phyloP scores from a whole-genome alignment of 352 stramenopile genomes.

The Globisporangium camurandrum region DNA sequence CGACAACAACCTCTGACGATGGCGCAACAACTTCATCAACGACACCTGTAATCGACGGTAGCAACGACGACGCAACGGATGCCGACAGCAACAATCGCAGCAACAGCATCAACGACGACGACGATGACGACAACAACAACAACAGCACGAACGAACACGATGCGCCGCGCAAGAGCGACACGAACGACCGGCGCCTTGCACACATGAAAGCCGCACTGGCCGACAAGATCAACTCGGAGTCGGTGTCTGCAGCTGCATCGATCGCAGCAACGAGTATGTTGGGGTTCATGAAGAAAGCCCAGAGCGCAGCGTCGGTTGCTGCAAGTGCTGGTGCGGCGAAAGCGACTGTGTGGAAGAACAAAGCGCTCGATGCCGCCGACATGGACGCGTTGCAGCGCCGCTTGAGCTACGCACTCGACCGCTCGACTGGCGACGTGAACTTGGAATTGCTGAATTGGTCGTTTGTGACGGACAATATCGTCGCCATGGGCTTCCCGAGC shows the following conservation, averaged over 20 bases:
- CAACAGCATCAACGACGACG: neutral
- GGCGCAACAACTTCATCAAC: conserved; percentile 18
- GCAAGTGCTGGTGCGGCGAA: conserved; percentile 74
- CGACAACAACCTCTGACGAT: neutral
- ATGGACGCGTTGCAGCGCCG: conserved; percentile 82
- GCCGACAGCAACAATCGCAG: conserved; percentile 7
- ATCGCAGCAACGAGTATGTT: conserved; percentile 67
- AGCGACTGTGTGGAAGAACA: conserved; percentile 59
- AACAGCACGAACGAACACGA: neutral
- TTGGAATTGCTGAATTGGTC: conserved; percentile 87
- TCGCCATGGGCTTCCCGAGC: conserved; percentile 90
- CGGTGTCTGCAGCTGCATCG: conserved; percentile 52
- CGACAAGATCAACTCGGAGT: conserved; percentile 67
- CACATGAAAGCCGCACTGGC: conserved; percentile 49
- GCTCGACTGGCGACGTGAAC: conserved; percentile 72
- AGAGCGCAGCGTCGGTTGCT: conserved; percentile 59
- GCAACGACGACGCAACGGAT: neutral
- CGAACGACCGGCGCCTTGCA: conserved; percentile 30
- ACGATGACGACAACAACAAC: conserved; percentile 3
- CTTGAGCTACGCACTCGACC: conserved; percentile 75
- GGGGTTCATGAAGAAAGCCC: conserved; percentile 80
- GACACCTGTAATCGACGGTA: too few species aligned
- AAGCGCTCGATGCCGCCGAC: conserved; percentile 68
- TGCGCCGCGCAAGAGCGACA: conserved; percentile 18
- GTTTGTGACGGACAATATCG: conserved; percentile 84